A percentile compares a stretch with the other conserved stretches of the same genome.
These are phyloP conservation scores for Diatrype stigma DNA, from an alignment of 2,329 filamentous ascomycete species.

Conservation along the genomic window DNA sequence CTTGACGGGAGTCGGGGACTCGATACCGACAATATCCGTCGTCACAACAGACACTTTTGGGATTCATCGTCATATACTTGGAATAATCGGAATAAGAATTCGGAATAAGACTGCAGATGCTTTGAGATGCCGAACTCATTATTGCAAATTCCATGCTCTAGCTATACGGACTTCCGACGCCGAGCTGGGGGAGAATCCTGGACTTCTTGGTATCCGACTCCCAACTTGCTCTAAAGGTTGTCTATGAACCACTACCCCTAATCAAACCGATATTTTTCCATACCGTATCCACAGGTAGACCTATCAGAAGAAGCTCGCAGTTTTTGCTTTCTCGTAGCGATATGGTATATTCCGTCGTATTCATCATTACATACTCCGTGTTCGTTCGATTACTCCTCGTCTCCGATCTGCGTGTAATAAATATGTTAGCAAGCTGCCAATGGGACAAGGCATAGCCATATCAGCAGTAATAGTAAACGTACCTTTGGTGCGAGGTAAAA, in stretches of 20 bases:
- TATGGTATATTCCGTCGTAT: constrained; percentile 14
- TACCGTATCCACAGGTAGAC: constrained; percentile 8
- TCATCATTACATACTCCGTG: constrained; percentile 11
- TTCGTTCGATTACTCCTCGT: constrained; percentile 50
- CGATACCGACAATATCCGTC: neutral
- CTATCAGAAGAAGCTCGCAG: constrained; percentile 2
- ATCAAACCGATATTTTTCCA: neutral
- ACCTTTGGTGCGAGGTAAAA: constrained; percentile 99
- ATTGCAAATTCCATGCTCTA: neutral
- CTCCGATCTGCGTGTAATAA: constrained; percentile 55
- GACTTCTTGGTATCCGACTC: neutral
- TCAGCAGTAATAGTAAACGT: constrained; percentile 24
- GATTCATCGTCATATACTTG: too few species aligned
- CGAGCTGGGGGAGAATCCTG: neutral
- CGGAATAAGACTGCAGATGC: neutral
- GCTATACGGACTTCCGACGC: neutral
- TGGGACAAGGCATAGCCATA: neutral
- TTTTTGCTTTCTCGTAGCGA: constrained; percentile 7
- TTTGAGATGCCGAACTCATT: neutral
- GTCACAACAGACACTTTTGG: neutral
- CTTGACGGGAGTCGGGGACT: neutral
- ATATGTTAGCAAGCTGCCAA: constrained; percentile 29
- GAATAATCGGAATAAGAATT: too few species aligned
- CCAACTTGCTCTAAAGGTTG: neutral
- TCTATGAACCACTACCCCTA: neutral